These are phyloP conservation scores for Piedraia hortae DNA, from an alignment of 2,329 filamentous ascomycete genomes.

Conservation along the genomic window DNA sequence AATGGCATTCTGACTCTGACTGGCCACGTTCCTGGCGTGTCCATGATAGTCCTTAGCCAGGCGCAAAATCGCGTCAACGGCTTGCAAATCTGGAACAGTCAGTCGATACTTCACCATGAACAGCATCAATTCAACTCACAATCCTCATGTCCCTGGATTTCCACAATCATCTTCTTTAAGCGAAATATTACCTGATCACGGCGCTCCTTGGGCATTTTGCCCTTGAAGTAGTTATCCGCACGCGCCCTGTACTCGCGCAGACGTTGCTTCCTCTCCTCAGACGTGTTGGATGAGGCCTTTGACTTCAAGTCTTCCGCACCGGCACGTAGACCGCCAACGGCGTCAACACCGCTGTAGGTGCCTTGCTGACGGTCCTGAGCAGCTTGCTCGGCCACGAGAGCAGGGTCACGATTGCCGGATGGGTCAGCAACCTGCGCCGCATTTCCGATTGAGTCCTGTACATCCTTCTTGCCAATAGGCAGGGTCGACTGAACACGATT, in stretches of 20 bases:
- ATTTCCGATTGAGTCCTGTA: conserved; percentile 29
- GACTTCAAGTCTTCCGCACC: conserved; percentile 24
- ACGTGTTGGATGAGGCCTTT: conserved; percentile 30
- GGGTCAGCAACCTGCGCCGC: conserved; percentile 31
- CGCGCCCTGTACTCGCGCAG: conserved; percentile 19
- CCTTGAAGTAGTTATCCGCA: conserved; percentile 46
- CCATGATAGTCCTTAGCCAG: conserved; percentile 64
- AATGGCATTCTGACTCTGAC: conserved; percentile 38
- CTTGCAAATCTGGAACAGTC: conserved; percentile 37
- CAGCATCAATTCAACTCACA: conserved; percentile 25
- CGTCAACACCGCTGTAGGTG: conserved; percentile 21
- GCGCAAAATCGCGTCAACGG: conserved; percentile 62
- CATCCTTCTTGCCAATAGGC: conserved; percentile 29
- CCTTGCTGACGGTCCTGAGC: conserved; percentile 25
- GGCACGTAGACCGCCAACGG: conserved; percentile 21
- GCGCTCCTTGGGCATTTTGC: conserved; percentile 77
- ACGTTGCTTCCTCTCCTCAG: conserved; percentile 29
- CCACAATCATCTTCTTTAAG: conserved; percentile 91
- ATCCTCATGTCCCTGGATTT: conserved; percentile 84
- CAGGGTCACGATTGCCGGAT: conserved; percentile 24
- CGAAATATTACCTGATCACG: conserved; percentile 80
- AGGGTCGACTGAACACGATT: conserved; percentile 34
- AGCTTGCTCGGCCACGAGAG: conserved; percentile 24
- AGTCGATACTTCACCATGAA: conserved; percentile 7
- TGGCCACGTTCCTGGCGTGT: conserved; percentile 38